Evolutionary conservation across 2,329 filamentous ascomycete species (phyloP).

Genomic region (Cercospora berteroae): DNA sequence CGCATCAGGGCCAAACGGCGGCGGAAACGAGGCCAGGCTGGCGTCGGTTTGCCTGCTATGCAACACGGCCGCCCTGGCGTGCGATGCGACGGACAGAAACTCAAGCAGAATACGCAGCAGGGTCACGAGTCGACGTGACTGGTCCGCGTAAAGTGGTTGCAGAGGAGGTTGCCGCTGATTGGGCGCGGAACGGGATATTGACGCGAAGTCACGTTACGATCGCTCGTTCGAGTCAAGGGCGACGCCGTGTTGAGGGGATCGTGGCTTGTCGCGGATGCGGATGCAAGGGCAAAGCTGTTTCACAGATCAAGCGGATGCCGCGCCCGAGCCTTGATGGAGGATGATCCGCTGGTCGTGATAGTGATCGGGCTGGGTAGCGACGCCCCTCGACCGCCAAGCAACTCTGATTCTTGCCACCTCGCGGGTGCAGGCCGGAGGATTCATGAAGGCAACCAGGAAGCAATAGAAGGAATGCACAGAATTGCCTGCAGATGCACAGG

Average conservation of each 20-base stretch:
- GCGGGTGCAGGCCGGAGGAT: background rate
- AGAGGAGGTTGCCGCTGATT: constrained; percentile 13
- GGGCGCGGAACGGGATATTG: constrained; percentile 21
- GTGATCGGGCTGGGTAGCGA: background rate
- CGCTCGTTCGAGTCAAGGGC: constrained; percentile 23
- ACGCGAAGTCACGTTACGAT: constrained; percentile 19
- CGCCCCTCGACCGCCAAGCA: constrained; percentile 15
- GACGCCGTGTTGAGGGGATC: constrained; percentile 16
- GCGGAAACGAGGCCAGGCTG: constrained; percentile 17
- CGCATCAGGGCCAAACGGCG: constrained; percentile 14
- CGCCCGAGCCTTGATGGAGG: constrained; percentile 19
- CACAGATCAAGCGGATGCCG: constrained; percentile 19
- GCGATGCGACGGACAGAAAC: constrained; percentile 23
- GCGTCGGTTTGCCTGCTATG: constrained; percentile 13
- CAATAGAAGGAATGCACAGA: background rate
- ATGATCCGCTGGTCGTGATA: constrained; percentile 13
- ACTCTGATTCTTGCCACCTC: constrained; percentile 20
- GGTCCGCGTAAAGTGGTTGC: constrained; percentile 22
- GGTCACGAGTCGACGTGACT: constrained; percentile 24
- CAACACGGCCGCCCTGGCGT: constrained; percentile 24
- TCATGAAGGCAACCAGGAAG: background rate
- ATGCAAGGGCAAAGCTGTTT: constrained; percentile 21
- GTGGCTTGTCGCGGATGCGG: constrained; percentile 18
- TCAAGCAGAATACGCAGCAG: constrained; percentile 18
- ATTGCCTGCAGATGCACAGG: background rate